Percentiles rank a stretch among this genome's conserved stretches.
These are phyloP conservation scores for Solanum bukasovii DNA, from an alignment of 257 asterid species.

Conservation along the genomic window DNA sequence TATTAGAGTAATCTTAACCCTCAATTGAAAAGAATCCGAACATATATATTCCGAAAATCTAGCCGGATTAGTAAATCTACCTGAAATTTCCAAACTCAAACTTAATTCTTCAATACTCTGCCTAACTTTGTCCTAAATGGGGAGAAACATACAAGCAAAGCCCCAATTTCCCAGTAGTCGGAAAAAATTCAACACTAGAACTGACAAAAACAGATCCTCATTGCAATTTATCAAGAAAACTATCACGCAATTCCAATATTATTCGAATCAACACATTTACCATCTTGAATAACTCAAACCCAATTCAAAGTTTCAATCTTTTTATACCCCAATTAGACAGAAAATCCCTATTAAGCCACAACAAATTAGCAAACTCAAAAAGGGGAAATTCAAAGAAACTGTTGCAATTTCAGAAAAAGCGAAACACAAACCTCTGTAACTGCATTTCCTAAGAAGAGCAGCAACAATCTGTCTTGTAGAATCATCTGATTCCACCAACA, in stretches of 20 bases:
- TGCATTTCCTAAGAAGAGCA: slow-evolving; percentile 94
- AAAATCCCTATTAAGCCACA: neutral
- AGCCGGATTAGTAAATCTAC: neutral
- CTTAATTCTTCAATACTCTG: neutral
- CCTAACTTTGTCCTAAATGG: neutral
- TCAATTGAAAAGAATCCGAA: neutral
- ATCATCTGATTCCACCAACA: slow-evolving; percentile 89
- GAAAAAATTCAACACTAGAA: neutral
- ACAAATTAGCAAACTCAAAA: neutral
- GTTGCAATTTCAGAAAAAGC: neutral
- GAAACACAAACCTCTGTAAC: slow-evolving; percentile 59
- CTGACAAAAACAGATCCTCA: neutral
- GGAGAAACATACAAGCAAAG: neutral
- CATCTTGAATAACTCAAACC: neutral
- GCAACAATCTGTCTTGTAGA: slow-evolving; percentile 91
- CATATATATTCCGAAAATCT: neutral
- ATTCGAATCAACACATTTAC: neutral
- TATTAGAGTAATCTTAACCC: neutral
- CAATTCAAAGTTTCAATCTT: neutral
- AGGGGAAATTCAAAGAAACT: neutral
- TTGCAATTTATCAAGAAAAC: neutral
- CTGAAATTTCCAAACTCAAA: neutral
- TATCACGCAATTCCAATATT: neutral
- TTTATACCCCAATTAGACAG: neutral
- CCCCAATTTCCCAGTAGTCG: neutral